Percentiles rank a stretch among this genome's conserved stretches.
These are phyloP conservation scores for Chenopodium suecicum DNA, from an alignment of 148 eudicot genomes.

Conservation along the genomic window DNA sequence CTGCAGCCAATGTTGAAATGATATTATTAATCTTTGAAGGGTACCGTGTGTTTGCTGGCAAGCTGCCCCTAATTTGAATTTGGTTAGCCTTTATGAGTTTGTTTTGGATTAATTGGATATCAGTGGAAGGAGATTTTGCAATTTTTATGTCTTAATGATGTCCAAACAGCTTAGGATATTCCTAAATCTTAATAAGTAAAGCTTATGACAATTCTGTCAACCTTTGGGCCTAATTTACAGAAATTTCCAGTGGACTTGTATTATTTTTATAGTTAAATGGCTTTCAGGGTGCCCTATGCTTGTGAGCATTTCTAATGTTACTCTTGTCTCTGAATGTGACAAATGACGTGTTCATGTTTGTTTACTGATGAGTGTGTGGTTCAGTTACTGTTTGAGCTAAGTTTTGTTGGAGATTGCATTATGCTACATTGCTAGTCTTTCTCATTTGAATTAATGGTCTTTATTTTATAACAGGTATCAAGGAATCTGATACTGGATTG, in stretches of 20 bases:
- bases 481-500: slow-evolving; percentile 97
- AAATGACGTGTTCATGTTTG: too few species aligned
- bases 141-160: not conserved
- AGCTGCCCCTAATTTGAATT: too few species aligned
- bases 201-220: not conserved
- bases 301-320: not conserved
- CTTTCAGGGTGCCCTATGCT: not conserved
- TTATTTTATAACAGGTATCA: slow-evolving; percentile 53
- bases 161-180: not conserved
- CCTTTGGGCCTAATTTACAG: not conserved
- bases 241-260: not conserved
- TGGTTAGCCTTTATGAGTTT: too few species aligned
- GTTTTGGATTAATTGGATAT: too few species aligned
- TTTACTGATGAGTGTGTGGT: not conserved
- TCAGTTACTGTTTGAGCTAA: not conserved
- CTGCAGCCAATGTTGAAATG: not conserved
- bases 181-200: too few species aligned
- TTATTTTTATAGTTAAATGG: not conserved
- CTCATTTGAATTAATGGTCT: not conserved
- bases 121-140: not conserved
- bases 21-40: not conserved
- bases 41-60: not conserved
- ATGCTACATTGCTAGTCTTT: not conserved
- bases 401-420: not conserved
- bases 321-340: not conserved